Evolutionary conservation across 2,329 filamentous ascomycete species (phyloP), one percentile per base, ranked within the genome.

Genomic region (Penicillium hordei): DNA sequence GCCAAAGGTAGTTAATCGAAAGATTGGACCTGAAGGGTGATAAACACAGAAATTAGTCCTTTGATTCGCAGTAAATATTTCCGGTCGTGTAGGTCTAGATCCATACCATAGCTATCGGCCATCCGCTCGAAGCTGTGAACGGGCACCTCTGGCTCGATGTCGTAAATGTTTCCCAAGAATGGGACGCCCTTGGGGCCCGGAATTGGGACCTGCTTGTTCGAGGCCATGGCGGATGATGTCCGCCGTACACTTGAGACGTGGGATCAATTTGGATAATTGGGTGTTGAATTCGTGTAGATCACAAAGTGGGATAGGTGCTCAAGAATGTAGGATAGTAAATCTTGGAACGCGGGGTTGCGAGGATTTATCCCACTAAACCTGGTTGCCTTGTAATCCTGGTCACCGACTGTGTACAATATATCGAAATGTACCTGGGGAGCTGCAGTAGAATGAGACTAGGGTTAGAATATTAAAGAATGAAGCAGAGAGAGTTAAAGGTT

Each of bases 121-220:
- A 91, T 75, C 12, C 81, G 77, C 6, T 73, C 69, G 21, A 89
- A 71, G 25, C 85, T 85, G 23, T 79, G 74, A 2, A 84, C 69
- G 0, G 87, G 83, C 23, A 82, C 78, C n/a, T 82, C 80, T 0
- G 79, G 73, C 57, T 88, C 83, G 60, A 92, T 81, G 61, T 89
- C 86, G 53, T 77, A 75, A 31, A 88, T 69, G 64, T 91, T 89
- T 29, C 89, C 88, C 25, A 91, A 61, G 27, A 91, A 71, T 1
- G 87, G 88, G 55, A 88, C 76, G 3, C 84, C 86, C 53, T 79
- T 80, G 27, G 88, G 88, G 46, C 84, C 81, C 1, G 88, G 87
- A 52, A 91, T 88, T n/a, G 68, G 69, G 27, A 69, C 54, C 36
- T 61, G 40, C 12, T 65, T 61, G 27, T 57, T 33, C 17, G 60